These are phyloP conservation scores for Arabidopsis arenosa DNA, from an alignment of 345 rosid species.

Conservation along the genomic window DNA sequence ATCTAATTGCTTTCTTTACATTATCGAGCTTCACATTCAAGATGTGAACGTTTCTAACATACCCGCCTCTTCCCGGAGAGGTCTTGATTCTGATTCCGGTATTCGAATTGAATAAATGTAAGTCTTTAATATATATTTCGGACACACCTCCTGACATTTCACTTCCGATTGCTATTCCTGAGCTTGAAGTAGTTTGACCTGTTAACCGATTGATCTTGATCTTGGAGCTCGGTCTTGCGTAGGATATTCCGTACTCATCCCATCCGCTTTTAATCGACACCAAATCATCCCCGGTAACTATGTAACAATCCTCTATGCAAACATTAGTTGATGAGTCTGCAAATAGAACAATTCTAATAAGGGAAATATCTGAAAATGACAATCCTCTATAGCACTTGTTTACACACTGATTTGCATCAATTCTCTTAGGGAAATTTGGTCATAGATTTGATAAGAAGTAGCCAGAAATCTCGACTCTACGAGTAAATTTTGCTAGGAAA, in stretches of 20 bases:
- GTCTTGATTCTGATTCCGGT: slow-evolving; percentile 84
- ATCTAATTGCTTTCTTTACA: slow-evolving; percentile 70
- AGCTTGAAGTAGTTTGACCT: slow-evolving; percentile 71
- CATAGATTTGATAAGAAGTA: too few relatives aligned
- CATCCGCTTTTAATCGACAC: slow-evolving; percentile 95
- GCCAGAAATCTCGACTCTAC: background rate
- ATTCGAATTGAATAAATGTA: slow-evolving; percentile 62
- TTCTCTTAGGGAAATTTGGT: too few relatives aligned
- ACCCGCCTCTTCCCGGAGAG: slow-evolving; percentile 92
- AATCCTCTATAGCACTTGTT: too few relatives aligned
- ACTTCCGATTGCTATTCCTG: slow-evolving; percentile 93
- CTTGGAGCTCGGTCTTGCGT: slow-evolving; percentile 77
- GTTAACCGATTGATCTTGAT: slow-evolving; percentile 67
- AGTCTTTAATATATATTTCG: slow-evolving; percentile 68
- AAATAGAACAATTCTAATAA: slow-evolving; percentile 10
- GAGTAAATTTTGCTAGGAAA: slow-evolving; percentile 15
- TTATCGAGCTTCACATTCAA: slow-evolving; percentile 64
- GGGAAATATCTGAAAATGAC: background rate
- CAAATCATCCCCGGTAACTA: slow-evolving; percentile 92
- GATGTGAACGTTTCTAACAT: slow-evolving; percentile 73
- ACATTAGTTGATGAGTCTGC: slow-evolving; percentile 89
- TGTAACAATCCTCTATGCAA: slow-evolving; percentile 88
- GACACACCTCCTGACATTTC: slow-evolving; percentile 99
- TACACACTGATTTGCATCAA: too few relatives aligned
- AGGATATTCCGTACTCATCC: slow-evolving; percentile 93